Conservation (phyloP, 345 rosid species). For the Rhizophora apiculata region DNA sequence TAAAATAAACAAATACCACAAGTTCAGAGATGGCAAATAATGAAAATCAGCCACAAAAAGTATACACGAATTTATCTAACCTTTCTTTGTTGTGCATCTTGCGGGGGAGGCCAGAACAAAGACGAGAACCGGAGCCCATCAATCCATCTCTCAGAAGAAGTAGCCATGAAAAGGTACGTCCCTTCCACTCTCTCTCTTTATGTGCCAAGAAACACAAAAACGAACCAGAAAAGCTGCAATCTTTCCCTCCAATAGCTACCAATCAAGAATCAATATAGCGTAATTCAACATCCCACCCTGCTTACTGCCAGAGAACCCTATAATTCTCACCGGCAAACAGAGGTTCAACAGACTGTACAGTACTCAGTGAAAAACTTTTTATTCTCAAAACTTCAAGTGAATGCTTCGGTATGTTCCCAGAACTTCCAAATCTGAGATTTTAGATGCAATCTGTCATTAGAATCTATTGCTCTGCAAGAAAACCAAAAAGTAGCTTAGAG, state of each 20-base stretch:
- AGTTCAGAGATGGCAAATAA: background rate
- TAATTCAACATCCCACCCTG: constrained; percentile 42
- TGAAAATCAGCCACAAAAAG: background rate
- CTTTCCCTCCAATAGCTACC: constrained; percentile 27
- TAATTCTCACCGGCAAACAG: background rate
- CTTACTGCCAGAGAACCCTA: constrained; percentile 6
- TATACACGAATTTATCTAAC: constrained; percentile 22
- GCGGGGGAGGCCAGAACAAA: constrained; percentile 83
- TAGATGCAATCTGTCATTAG: background rate
- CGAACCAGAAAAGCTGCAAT: background rate
- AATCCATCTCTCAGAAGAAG: constrained; percentile 82
- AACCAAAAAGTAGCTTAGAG: background rate
- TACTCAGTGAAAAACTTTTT: background rate
- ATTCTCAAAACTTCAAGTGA: background rate
- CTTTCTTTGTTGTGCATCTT: constrained; percentile 72
- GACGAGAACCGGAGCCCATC: constrained; percentile 90
- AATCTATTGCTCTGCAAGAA: background rate
- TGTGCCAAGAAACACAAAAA: background rate
- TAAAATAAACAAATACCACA: no score
- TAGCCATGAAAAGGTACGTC: constrained; percentile 41
- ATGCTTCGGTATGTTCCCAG: constrained; percentile 1
- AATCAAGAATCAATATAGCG: constrained; percentile 48
- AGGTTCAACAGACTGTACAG: background rate
- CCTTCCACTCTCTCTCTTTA: background rate
- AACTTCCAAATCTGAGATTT: constrained; percentile 5